A percentile compares a stretch with the other conserved stretches of the same genome.
Conservation (phyloP, 2,329 filamentous ascomycete species). For the Onygenales sp. region DNA sequence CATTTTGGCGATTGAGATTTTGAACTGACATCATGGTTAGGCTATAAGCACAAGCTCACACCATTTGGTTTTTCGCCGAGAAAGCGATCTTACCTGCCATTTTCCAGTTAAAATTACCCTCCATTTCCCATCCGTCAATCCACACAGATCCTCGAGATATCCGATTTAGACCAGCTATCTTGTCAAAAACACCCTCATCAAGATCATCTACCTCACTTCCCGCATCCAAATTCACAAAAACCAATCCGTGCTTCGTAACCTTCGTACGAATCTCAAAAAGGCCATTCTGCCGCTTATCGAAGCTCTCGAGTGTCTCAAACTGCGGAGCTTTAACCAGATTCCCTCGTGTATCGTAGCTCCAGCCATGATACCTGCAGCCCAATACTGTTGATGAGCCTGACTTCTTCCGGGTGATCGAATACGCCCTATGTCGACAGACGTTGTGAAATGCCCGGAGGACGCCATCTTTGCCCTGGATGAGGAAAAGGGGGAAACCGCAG, state of each 20-base stretch:
- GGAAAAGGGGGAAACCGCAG: constrained; percentile 48
- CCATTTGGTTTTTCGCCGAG: background rate
- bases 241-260: constrained; percentile 15
- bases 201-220: constrained; percentile 1
- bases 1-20: background rate
- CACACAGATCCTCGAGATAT: constrained; percentile 13
- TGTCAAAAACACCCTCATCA: constrained; percentile 4
- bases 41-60: background rate
- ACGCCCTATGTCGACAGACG: constrained; percentile 53
- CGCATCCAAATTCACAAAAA: constrained; percentile 21
- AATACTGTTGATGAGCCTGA: constrained; percentile 44
- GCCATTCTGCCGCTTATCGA: constrained; percentile 47
- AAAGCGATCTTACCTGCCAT: constrained; percentile 15
- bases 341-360: constrained; percentile 51
- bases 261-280: constrained; percentile 34
- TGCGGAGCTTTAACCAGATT: constrained; percentile 52
- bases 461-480: constrained; percentile 42
- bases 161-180: constrained; percentile 9
- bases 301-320: constrained; percentile 47
- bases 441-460: constrained; percentile 54
- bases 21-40: background rate
- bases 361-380: constrained; percentile 53
- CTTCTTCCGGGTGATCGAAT: constrained; percentile 42
- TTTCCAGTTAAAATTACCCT: constrained; percentile 27
- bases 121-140: constrained; percentile 19